These are phyloP conservation scores for Apocynum venetum DNA, from an alignment of 257 asterid species.

Conservation along the genomic window DNA sequence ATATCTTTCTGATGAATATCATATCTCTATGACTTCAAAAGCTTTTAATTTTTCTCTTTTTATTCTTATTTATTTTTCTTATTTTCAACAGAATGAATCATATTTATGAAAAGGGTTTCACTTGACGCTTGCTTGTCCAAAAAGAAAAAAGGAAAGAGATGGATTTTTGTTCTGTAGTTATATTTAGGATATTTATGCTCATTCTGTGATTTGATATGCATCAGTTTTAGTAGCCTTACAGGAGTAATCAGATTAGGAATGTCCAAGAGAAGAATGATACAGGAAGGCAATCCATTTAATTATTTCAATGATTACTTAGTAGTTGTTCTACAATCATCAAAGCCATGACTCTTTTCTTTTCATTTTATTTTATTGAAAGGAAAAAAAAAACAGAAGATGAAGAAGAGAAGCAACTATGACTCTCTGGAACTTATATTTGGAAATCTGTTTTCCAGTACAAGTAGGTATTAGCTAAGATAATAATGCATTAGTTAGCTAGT, in stretches of 20 bases:
- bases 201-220: not conserved
- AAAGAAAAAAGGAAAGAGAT: not conserved
- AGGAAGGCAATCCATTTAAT: not conserved
- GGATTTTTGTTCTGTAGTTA: not conserved
- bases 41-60: not conserved
- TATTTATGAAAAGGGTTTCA: not conserved
- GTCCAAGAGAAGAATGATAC: not conserved
- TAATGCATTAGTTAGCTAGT: too few relatives aligned
- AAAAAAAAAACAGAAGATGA: too few relatives aligned
- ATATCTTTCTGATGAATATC: not conserved
- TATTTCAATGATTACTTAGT: not conserved
- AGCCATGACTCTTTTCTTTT: not conserved
- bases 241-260: not conserved
- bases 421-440: too few relatives aligned
- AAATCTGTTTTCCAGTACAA: too few relatives aligned
- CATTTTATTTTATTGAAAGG: too few relatives aligned
- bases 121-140: not conserved
- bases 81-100: not conserved
- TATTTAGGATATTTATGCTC: not conserved
- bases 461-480: too few relatives aligned
- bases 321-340: not conserved
- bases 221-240: not conserved
- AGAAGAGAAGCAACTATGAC: too few relatives aligned
- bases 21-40: not conserved
- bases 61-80: not conserved